Percentiles rank a stretch among this genome's conserved stretches.
These are phyloP conservation scores for Parasarocladium wereldwijsianum DNA, from an alignment of 2,329 filamentous ascomycete species.

Conservation along the genomic window DNA sequence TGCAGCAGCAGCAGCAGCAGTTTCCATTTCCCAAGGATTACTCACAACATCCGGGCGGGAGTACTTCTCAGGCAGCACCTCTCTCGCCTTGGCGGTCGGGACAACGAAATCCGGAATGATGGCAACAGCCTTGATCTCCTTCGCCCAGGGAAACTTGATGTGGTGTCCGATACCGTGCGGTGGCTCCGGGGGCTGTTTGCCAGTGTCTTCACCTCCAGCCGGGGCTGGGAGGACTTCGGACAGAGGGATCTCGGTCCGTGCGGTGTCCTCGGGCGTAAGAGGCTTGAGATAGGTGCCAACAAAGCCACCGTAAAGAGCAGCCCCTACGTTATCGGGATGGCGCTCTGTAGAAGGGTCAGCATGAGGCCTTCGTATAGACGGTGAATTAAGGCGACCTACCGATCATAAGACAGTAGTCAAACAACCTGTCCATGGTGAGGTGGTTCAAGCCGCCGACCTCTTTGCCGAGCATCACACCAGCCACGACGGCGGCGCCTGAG, in stretches of 20 bases:
- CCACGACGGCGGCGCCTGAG: conserved; percentile 33
- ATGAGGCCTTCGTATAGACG: no score
- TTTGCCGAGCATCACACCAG: conserved; percentile 38
- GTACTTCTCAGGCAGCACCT: conserved; percentile 70
- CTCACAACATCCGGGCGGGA: conserved; percentile 67
- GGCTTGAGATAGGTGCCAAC: conserved; percentile 95
- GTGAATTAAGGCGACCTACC: conserved; percentile 41
- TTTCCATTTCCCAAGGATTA: conserved; percentile 10
- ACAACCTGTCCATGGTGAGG: conserved; percentile 64
- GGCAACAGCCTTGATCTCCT: conserved; percentile 90
- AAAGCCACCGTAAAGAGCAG: conserved; percentile 89
- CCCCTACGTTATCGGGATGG: conserved; percentile 89
- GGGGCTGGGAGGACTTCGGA: conserved; percentile 85
- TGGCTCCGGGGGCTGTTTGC: conserved; percentile 73
- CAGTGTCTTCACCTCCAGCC: conserved; percentile 83
- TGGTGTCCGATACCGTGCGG: conserved; percentile 88
- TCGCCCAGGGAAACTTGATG: conserved; percentile 87
- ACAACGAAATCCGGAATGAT: conserved; percentile 96
- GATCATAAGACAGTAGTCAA: conserved; percentile 97
- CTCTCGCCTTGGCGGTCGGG: conserved; percentile 79
- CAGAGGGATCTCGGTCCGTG: conserved; percentile 82
- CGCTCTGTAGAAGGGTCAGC: conserved; percentile 37
- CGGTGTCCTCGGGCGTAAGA: conserved; percentile 74
- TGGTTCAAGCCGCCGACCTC: conserved; percentile 66
- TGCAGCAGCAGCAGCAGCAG: no score